These are phyloP conservation scores for Suhomyces sp. DNA, from an alignment of 805 yeast species.

Conservation along the genomic window DNA sequence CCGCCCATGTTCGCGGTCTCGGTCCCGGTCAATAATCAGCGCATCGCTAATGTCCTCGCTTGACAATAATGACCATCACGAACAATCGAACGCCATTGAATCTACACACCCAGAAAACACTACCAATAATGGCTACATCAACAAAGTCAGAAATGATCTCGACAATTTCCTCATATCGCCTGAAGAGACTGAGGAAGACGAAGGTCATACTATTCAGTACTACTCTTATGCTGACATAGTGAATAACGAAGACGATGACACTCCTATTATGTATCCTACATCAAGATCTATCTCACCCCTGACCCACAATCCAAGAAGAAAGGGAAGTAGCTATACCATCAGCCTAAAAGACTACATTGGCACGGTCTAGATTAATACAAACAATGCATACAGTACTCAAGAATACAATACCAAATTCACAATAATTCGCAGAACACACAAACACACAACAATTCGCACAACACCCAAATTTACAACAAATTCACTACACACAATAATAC, in stretches of 20 bases:
- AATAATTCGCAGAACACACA: no score
- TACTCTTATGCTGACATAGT: constrained; percentile 33
- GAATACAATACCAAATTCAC: no score
- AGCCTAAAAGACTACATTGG: constrained; percentile 25
- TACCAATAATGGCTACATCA: neutral
- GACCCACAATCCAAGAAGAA: constrained; percentile 1
- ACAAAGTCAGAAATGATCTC: neutral
- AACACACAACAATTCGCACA: no score
- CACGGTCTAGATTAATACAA: neutral
- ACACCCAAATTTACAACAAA: no score
- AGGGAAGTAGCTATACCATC: constrained; percentile 11
- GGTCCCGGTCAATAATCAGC: constrained; percentile 23
- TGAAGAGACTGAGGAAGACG: constrained; percentile 3
- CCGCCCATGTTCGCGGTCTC: constrained; percentile 5
- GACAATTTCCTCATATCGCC: neutral
- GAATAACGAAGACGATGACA: constrained; percentile 15
- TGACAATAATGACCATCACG: constrained; percentile 6
- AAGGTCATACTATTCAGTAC: constrained; percentile 23
- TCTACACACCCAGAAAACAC: neutral
- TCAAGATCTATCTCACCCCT: neutral
- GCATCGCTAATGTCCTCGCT: constrained; percentile 20
- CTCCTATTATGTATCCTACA: neutral
- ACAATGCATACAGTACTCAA: no score
- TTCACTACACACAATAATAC: no score
- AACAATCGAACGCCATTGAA: neutral